Conservation (phyloP, 148 eudicot species). For the Chenopodium formosanum region DNA sequence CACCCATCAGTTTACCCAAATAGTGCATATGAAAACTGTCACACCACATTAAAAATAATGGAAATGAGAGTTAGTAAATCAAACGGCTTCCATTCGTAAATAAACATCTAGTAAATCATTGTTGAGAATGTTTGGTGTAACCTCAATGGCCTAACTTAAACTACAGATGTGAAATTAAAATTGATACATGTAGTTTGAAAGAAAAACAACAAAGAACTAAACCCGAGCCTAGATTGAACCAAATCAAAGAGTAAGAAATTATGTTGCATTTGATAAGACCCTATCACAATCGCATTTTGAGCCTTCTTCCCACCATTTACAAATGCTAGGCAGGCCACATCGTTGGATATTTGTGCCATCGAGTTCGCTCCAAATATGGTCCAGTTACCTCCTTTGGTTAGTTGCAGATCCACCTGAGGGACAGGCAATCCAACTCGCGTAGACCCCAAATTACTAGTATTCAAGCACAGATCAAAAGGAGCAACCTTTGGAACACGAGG, state of each 20-base stretch:
- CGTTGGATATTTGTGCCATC: slow-evolving; percentile 28
- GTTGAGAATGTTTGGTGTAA: too few species aligned
- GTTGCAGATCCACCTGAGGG: slow-evolving; percentile 38
- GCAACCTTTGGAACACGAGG: slow-evolving; percentile 5
- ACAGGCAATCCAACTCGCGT: slow-evolving; percentile 32
- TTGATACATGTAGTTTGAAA: slow-evolving; percentile 33
- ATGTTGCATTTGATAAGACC: slow-evolving; percentile 36
- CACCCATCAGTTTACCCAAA: too few species aligned
- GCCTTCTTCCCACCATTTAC: slow-evolving; percentile 39
- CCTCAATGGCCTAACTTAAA: too few species aligned
- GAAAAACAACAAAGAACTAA: slow-evolving; percentile 38
- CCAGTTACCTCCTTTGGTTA: slow-evolving; percentile 41
- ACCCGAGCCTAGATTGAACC: slow-evolving; percentile 40
- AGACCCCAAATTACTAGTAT: slow-evolving; percentile 12
- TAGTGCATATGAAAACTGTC: not conserved
- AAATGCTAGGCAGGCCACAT: slow-evolving; percentile 44
- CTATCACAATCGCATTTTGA: slow-evolving; percentile 28
- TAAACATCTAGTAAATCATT: not conserved
- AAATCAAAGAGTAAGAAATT: slow-evolving; percentile 35
- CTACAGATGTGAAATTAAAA: not conserved
- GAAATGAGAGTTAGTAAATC: too few species aligned
- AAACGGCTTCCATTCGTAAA: not conserved
- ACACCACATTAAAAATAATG: too few species aligned
- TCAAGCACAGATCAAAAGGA: slow-evolving; percentile 30
- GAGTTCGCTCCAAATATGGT: slow-evolving; percentile 34